Percentiles rank a stretch among this genome's conserved stretches.
Conservation (phyloP, 495 filamentous ascomycete species). For the Lasiosphaeriaceae sp. region DNA sequence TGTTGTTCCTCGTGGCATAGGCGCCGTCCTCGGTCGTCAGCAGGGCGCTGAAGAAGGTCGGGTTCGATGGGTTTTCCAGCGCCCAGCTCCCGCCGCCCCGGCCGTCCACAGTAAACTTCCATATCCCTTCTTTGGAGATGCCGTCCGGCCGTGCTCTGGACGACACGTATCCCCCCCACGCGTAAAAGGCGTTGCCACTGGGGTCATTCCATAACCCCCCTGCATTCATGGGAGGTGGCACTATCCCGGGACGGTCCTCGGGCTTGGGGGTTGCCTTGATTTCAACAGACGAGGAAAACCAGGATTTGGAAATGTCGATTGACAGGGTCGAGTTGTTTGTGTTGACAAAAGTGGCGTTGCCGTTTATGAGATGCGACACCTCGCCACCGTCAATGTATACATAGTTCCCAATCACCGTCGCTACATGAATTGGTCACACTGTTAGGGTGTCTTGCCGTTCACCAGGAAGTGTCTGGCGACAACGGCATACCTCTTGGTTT, state of each 20-base stretch:
- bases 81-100: constrained; percentile 33
- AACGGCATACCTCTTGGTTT: too few species aligned
- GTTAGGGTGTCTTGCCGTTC: too few species aligned
- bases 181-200: constrained; percentile 26
- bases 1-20: constrained; percentile 3
- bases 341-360: neutral
- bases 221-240: constrained; percentile 6
- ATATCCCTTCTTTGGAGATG: constrained; percentile 18
- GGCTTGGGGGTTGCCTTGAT: constrained; percentile 26
- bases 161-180: constrained; percentile 31
- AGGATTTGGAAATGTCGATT: constrained; percentile 32
- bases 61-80: constrained; percentile 2
- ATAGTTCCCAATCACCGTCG: constrained; percentile 18
- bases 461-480: too few species aligned
- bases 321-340: constrained; percentile 34
- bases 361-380: constrained; percentile 6
- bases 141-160: neutral
- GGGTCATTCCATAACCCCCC: constrained; percentile 26
- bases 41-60: neutral
- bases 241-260: neutral
- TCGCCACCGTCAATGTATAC: constrained; percentile 22
- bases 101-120: constrained; percentile 34
- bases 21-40: constrained; percentile 2
- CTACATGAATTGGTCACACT: too few species aligned
- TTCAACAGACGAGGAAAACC: constrained; percentile 25